Conservation (phyloP, 2,329 filamentous ascomycete species). For the Penicillium sp. region DNA sequence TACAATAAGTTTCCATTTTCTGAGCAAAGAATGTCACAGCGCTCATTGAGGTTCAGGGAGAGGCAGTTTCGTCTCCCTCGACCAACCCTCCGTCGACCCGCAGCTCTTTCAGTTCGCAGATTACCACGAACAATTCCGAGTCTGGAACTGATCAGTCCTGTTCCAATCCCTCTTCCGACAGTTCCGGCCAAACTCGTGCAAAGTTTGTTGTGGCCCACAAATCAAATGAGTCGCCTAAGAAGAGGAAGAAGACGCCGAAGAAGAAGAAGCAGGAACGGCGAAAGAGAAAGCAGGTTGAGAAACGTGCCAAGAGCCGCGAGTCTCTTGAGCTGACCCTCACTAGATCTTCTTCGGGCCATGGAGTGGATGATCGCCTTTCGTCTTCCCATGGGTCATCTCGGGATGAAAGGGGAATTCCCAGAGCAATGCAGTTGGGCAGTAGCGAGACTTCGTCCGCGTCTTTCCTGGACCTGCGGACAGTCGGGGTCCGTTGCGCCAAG, state of each 20-base stretch:
- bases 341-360: background rate
- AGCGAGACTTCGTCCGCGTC: background rate
- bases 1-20: background rate
- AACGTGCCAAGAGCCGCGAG: too few species aligned
- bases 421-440: background rate
- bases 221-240: too few species aligned
- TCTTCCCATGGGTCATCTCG: background rate
- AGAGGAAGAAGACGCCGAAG: background rate
- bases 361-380: background rate
- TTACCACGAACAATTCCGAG: background rate
- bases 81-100: background rate
- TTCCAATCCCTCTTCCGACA: background rate
- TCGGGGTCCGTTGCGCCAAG: slow-evolving; percentile 20
- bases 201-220: background rate
- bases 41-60: background rate
- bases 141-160: background rate
- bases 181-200: slow-evolving; percentile 3
- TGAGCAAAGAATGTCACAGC: background rate
- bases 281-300: background rate
- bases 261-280: background rate
- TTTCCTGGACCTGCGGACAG: background rate
- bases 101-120: background rate
- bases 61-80: background rate
- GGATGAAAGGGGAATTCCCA: background rate
- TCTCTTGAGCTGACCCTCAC: background rate